phyloP scores from a whole-genome alignment of 768 basidiomycete genomes.

The Leucosporidium yakuticum region DNA sequence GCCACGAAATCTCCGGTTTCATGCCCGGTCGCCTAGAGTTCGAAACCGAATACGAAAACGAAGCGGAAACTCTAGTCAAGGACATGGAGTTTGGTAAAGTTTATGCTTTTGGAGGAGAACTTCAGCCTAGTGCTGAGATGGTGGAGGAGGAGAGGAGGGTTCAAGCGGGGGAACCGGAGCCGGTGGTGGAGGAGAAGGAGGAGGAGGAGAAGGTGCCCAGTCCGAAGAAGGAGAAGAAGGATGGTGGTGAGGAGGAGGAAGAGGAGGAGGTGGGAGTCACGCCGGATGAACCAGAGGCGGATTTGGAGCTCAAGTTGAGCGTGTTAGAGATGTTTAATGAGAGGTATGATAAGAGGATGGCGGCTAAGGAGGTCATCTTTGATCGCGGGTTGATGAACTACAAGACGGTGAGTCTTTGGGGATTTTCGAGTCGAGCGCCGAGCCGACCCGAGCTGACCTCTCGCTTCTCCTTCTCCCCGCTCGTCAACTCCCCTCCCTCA shows the following conservation, averaged over 20 bases:
- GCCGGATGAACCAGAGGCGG: conserved; percentile 75
- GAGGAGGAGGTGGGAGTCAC: conserved; percentile 52
- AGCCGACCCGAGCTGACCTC: neutral
- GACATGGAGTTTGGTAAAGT: conserved; percentile 94
- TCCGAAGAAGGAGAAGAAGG: conserved; percentile 47
- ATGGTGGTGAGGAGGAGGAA: conserved; percentile 8
- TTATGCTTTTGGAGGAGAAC: conserved; percentile 72
- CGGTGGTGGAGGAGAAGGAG: conserved; percentile 12
- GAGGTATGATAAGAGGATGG: conserved; percentile 73
- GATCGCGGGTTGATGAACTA: conserved; percentile 86
- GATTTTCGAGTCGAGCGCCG: neutral
- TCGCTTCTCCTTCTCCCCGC: neutral
- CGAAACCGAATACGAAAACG: conserved; percentile 94
- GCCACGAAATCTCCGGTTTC: conserved; percentile 86
- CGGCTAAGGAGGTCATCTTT: conserved; percentile 82
- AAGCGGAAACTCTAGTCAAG: conserved; percentile 90
- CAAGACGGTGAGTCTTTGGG: conserved; percentile 66
- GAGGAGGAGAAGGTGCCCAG: conserved; percentile 18
- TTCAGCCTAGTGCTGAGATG: conserved; percentile 60
- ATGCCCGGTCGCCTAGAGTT: conserved; percentile 97
- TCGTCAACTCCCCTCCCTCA: no score
- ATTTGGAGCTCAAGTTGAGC: conserved; percentile 78
- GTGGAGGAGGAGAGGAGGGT: conserved; percentile 53
- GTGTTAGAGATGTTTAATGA: conserved; percentile 86
- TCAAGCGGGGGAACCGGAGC: conserved; percentile 48